Evolutionary conservation across 129 eudicot species (phyloP).

Genomic region (Flaveria linearis): DNA sequence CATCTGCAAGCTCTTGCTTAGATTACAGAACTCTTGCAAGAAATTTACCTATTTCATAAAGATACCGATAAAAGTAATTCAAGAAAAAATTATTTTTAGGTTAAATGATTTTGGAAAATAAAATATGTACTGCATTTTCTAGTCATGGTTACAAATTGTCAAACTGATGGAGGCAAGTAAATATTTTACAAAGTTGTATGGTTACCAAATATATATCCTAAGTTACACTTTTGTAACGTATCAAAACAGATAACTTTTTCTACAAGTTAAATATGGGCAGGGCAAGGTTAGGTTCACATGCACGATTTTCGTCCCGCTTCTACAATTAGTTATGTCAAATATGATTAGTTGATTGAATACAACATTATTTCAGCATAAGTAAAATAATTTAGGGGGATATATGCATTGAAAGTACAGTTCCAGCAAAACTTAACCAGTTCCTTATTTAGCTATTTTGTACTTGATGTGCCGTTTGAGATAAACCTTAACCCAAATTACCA

Average conservation of each 20-base stretch:
- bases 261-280: neutral
- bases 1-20: constrained; percentile 91
- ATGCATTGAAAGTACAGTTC: neutral
- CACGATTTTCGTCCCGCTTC: neutral
- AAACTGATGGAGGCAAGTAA: neutral
- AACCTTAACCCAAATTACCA: neutral
- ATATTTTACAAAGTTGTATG: constrained; percentile 7
- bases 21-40: constrained; percentile 83
- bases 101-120: neutral
- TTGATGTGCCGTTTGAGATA: neutral
- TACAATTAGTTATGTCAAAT: neutral
- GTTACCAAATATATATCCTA: neutral
- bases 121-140: neutral
- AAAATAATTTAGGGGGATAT: neutral
- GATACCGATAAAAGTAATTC: neutral
- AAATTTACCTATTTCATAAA: constrained; percentile 57
- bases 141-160: neutral
- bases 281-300: neutral
- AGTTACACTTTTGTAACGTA: neutral
- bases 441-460: constrained; percentile 4
- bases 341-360: neutral
- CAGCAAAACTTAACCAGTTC: neutral
- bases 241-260: neutral
- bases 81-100: neutral
- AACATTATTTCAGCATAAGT: neutral